A percentile compares a stretch with the other conserved stretches of the same genome.
Evolutionary conservation across 108 stramenopile genomes (phyloP).

Genomic region (Cylindrotheca closterium): DNA sequence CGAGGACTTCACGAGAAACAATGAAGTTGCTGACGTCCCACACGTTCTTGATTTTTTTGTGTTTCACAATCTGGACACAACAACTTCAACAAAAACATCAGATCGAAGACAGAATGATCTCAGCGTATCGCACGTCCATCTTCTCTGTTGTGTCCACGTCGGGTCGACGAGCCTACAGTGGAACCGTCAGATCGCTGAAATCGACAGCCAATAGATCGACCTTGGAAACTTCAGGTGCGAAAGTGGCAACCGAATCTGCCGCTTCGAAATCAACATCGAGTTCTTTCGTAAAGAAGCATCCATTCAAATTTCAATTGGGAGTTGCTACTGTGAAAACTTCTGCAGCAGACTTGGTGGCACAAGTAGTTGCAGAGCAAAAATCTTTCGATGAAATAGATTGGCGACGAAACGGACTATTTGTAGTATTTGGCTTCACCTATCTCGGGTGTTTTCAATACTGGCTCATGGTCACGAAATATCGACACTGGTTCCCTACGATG

Average conservation of each 20-base stretch:
- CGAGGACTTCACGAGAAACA: too few relatives aligned
- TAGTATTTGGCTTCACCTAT: constrained; percentile 85
- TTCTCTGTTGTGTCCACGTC: constrained; percentile 18
- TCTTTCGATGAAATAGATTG: constrained; percentile 74
- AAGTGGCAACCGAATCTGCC: constrained; percentile 4
- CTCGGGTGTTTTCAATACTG: constrained; percentile 89
- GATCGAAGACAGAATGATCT: constrained; percentile 7
- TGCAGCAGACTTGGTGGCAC: constrained; percentile 80
- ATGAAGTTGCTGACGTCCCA: neutral
- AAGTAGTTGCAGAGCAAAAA: constrained; percentile 77
- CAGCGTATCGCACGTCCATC: constrained; percentile 20
- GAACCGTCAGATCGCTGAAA: constrained; percentile 22
- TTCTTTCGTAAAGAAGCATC: constrained; percentile 66
- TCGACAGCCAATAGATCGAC: constrained; percentile 12
- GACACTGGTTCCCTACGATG: constrained; percentile 84
- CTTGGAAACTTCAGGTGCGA: neutral
- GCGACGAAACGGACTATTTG: constrained; percentile 79
- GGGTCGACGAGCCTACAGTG: constrained; percentile 28
- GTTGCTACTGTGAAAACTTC: constrained; percentile 82
- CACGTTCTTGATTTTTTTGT: neutral
- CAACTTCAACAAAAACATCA: neutral
- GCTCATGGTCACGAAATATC: constrained; percentile 80
- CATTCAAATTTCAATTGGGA: constrained; percentile 77
- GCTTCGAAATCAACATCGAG: neutral
- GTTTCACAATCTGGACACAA: neutral